Percentiles rank a stretch among this genome's conserved stretches.
These are phyloP conservation scores for Akanthomyces dipterigenus DNA, from an alignment of 2,329 filamentous ascomycete species.

Conservation along the genomic window DNA sequence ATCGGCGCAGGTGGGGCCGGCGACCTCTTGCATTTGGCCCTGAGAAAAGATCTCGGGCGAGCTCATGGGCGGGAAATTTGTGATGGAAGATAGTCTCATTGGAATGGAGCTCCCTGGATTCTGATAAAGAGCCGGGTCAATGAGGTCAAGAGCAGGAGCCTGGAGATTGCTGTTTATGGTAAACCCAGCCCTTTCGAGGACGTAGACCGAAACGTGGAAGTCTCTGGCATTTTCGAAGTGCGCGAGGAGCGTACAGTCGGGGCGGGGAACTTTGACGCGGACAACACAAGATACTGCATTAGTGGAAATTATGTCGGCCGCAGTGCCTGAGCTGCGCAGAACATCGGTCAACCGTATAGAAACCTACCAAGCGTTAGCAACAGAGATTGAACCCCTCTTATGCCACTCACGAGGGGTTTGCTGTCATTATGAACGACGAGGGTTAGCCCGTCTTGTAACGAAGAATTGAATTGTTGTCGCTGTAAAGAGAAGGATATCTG, in stretches of 20 bases:
- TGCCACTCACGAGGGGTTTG: constrained; percentile 3
- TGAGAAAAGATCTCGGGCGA: not conserved
- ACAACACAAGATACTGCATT: constrained; percentile 18
- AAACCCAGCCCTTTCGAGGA: constrained; percentile 27
- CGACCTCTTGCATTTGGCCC: not conserved
- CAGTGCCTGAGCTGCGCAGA: not conserved
- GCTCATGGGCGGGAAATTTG: not conserved
- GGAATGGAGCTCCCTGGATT: not conserved
- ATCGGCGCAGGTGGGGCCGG: not conserved
- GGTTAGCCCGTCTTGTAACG: not conserved
- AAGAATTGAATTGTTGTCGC: not conserved
- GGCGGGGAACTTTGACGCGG: constrained; percentile 20
- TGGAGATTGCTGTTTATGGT: constrained; percentile 14
- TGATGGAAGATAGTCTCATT: constrained; percentile 3
- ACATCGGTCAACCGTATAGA: constrained; percentile 8
- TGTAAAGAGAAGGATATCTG: constrained; percentile 2
- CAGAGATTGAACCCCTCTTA: no score
- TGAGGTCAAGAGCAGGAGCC: not conserved
- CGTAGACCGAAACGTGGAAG: constrained; percentile 25
- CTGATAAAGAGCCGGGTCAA: not conserved
- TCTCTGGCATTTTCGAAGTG: constrained; percentile 26
- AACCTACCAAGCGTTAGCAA: not conserved
- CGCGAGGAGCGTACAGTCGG: constrained; percentile 20
- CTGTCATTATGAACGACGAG: not conserved
- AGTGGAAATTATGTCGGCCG: not conserved